These are phyloP conservation scores for Arabidopsis arenosa DNA, from an alignment of 345 rosid species.

Conservation along the genomic window DNA sequence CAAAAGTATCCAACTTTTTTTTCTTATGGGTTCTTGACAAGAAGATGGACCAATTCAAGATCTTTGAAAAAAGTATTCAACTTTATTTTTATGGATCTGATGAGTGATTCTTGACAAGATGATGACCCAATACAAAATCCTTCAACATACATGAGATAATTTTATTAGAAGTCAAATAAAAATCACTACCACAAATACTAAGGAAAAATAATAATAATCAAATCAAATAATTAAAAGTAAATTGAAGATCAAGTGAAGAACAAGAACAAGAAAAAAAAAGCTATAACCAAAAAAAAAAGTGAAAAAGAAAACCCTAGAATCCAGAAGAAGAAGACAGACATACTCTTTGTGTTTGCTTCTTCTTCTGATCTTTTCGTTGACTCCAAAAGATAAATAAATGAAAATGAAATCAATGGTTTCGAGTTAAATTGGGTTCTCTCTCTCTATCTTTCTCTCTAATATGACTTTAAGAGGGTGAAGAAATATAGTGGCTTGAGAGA, in stretches of 20 bases:
- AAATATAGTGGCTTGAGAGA: constrained; percentile 39
- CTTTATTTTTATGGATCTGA: constrained; percentile 30
- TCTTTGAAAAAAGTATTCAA: constrained; percentile 18
- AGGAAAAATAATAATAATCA: not conserved
- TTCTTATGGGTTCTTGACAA: constrained; percentile 13
- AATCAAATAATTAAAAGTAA: not conserved
- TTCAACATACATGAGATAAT: constrained; percentile 27
- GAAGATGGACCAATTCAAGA: constrained; percentile 31
- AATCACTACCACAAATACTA: not conserved
- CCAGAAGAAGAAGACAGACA: constrained; percentile 45
- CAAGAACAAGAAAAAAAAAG: not conserved
- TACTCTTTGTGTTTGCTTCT: constrained; percentile 41
- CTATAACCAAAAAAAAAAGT: not conserved
- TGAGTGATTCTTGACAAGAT: constrained; percentile 23
- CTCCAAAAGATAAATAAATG: constrained; percentile 39
- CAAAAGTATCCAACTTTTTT: constrained; percentile 15
- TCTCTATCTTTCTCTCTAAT: constrained; percentile 24
- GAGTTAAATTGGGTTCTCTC: constrained; percentile 5
- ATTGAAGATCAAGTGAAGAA: constrained; percentile 24
- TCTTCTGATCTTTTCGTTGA: constrained; percentile 46
- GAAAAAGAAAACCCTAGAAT: constrained; percentile 42
- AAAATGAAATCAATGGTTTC: constrained; percentile 38
- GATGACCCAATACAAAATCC: constrained; percentile 26
- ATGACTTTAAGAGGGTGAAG: constrained; percentile 41
- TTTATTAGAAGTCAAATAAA: constrained; percentile 17